Percentiles rank a stretch among this genome's conserved stretches.
Evolutionary conservation across 2,329 filamentous ascomycete species (phyloP).

Genomic region (Colletotrichum gigasporum): DNA sequence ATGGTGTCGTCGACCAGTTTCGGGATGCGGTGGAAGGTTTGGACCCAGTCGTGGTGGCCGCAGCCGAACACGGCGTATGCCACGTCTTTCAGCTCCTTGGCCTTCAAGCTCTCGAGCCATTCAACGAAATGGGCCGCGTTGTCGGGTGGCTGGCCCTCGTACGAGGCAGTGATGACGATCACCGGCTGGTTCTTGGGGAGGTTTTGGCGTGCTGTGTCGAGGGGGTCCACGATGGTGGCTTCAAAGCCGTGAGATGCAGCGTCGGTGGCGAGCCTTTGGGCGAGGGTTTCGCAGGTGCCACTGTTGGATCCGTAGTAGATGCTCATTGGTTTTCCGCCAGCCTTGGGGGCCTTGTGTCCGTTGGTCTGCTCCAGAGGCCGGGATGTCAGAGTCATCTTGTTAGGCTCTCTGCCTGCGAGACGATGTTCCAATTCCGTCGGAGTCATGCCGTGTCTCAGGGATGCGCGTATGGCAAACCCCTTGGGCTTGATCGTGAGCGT

Average conservation of each 20-base stretch:
- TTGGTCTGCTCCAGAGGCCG: conserved; percentile 9
- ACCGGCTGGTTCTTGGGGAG: conserved; percentile 66
- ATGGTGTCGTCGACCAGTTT: conserved; percentile 67
- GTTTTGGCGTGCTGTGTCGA: conserved; percentile 67
- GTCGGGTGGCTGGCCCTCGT: conserved; percentile 76
- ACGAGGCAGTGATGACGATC: conserved; percentile 72
- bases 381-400: conserved; percentile 1
- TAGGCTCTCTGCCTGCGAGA: conserved; percentile 45
- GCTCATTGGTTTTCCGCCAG: conserved; percentile 53
- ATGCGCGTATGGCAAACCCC: conserved; percentile 67
- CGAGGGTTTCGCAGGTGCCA: conserved; percentile 74
- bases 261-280: conserved; percentile 65
- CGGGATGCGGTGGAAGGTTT: conserved; percentile 75
- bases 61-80: conserved; percentile 76
- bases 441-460: conserved; percentile 53
- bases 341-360: neutral
- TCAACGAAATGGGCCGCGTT: conserved; percentile 73
- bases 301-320: conserved; percentile 76
- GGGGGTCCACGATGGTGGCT: conserved; percentile 56
- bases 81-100: conserved; percentile 61
- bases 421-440: conserved; percentile 54
- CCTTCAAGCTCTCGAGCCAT: conserved; percentile 64
- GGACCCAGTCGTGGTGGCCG: conserved; percentile 63
- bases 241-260: conserved; percentile 64
- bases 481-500: conserved; percentile 70